phyloP scores from a whole-genome alignment of 768 basidiomycete genomes.

The Atractiella rhizophila region DNA sequence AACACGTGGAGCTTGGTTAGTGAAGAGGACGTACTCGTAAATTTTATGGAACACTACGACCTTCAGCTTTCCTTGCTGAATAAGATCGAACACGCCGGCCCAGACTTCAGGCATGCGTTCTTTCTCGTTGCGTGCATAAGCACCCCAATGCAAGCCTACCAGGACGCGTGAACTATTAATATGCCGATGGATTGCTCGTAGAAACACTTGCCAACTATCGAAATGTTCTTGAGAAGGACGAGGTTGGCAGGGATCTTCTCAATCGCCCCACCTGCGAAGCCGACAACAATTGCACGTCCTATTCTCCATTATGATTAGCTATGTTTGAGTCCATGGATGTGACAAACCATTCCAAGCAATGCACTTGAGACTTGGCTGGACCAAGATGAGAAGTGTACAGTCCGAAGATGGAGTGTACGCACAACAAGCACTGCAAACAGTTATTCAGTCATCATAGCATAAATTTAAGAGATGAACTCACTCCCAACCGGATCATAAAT shows the following conservation, averaged over 20 bases:
- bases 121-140: constrained; percentile 31
- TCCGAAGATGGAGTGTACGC: too few species aligned
- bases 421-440: too few species aligned
- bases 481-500: too few species aligned
- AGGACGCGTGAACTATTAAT: background rate
- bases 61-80: constrained; percentile 36
- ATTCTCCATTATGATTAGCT: too few species aligned
- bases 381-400: constrained; percentile 63
- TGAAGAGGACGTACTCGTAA: constrained; percentile 23
- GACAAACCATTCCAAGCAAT: constrained; percentile 26
- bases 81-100: constrained; percentile 44
- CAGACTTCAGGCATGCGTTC: constrained; percentile 41
- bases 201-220: constrained; percentile 55
- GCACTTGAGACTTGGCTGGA: constrained; percentile 29
- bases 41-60: constrained; percentile 46
- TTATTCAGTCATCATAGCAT: background rate
- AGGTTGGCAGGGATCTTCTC: constrained; percentile 65
- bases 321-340: constrained; percentile 90
- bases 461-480: background rate
- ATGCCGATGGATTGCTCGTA: constrained; percentile 52
- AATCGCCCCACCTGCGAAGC: constrained; percentile 62
- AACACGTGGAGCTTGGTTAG: background rate
- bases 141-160: background rate
- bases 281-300: constrained; percentile 74
- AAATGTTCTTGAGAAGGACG: constrained; percentile 60